phyloP scores from a whole-genome alignment of 2,329 filamentous ascomycete genomes.

The Pestalotiopsis sp. region DNA sequence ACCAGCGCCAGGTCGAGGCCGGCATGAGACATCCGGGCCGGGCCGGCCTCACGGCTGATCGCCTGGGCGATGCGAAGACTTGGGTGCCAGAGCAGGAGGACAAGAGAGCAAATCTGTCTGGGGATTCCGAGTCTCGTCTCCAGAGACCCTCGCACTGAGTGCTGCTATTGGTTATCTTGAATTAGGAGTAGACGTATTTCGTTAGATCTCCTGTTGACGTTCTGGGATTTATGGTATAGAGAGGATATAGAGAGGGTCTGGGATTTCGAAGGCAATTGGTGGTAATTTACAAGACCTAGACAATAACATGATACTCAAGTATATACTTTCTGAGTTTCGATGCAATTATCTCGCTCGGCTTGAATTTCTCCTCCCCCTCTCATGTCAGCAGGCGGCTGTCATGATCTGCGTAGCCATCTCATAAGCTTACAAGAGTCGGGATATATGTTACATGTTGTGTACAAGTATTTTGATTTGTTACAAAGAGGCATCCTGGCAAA shows the following conservation, averaged over 20 bases:
- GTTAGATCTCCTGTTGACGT: background rate
- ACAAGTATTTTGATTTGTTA: background rate
- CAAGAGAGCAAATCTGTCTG: background rate
- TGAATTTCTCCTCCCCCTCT: too few relatives aligned
- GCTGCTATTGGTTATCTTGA: background rate
- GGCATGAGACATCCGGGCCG: slow-evolving; percentile 53
- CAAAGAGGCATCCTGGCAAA: background rate
- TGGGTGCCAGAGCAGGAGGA: slow-evolving; percentile 5
- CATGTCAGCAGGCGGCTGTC: background rate
- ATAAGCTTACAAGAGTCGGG: background rate
- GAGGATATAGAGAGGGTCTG: too few relatives aligned
- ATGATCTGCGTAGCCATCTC: background rate
- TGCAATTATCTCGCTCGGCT: too few relatives aligned
- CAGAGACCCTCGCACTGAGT: background rate
- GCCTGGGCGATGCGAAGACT: slow-evolving; percentile 22
- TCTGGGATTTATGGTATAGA: too few relatives aligned
- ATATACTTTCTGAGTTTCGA: too few relatives aligned
- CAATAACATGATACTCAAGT: too few relatives aligned
- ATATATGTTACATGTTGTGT: slow-evolving; percentile 3
- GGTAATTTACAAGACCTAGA: too few relatives aligned
- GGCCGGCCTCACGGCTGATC: slow-evolving; percentile 46
- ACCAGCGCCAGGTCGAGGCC: slow-evolving; percentile 57
- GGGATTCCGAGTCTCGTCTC: background rate
- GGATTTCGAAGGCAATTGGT: too few relatives aligned
- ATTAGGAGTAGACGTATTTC: background rate